Conservation (phyloP, 805 yeast genomes). For the Lipomyces kockii region DNA sequence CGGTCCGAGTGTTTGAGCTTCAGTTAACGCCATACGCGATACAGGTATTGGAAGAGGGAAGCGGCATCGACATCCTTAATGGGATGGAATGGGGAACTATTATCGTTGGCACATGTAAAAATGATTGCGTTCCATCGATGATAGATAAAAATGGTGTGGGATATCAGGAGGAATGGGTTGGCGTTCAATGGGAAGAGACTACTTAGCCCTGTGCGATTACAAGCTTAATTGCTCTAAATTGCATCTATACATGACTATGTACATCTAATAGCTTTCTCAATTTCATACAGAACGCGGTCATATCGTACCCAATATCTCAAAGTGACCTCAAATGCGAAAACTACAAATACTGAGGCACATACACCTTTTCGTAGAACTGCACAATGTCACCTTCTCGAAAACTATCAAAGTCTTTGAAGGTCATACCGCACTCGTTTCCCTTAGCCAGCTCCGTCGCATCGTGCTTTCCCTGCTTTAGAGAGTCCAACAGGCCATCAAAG, state of each 20-base stretch:
- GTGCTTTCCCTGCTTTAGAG: conserved; percentile 81
- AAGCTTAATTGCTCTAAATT: neutral
- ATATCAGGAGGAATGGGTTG: conserved; percentile 77
- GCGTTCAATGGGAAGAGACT: conserved; percentile 79
- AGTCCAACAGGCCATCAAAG: conserved; percentile 65
- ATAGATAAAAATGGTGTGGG: conserved; percentile 73
- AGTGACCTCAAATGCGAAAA: conserved; percentile 37
- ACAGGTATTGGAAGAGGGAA: conserved; percentile 69
- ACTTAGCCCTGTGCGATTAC: neutral
- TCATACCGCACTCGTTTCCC: conserved; percentile 89
- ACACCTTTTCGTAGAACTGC: conserved; percentile 71
- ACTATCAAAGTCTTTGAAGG: conserved; percentile 67
- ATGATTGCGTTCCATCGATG: conserved; percentile 60
- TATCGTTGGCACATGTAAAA: conserved; percentile 73
- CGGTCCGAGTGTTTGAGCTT: conserved; percentile 67
- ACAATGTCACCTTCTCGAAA: conserved; percentile 77
- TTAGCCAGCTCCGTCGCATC: conserved; percentile 76
- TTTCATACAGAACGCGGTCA: neutral
- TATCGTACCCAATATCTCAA: conserved; percentile 24
- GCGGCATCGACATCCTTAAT: conserved; percentile 53
- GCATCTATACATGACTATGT: conserved; percentile 3
- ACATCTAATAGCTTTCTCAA: conserved; percentile 8
- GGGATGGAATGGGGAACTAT: conserved; percentile 99
- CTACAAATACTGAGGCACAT: conserved; percentile 58
- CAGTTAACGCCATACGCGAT: conserved; percentile 96